Evolutionary conservation across 495 filamentous ascomycete genomes (phyloP), one percentile per base, ranked within the genome.

Genomic region (Penicillium taxi): DNA sequence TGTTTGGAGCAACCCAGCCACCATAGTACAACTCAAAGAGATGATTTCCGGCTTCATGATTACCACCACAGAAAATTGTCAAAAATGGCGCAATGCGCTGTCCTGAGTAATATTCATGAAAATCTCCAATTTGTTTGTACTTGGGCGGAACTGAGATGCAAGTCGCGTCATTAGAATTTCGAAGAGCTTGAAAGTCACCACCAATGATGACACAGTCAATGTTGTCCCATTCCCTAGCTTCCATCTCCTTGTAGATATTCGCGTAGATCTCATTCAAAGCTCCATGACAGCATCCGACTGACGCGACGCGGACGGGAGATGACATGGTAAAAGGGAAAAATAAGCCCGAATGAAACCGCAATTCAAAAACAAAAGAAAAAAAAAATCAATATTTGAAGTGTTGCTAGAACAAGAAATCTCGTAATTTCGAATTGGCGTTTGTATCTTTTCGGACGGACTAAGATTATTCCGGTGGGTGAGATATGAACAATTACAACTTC

Each of bases 1-100:
- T 98, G 35, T 90, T 94, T 12, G 84, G 88, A 1, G 90, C 90
- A 2, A 86, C 91, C 91, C 91, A 98, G 24, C 91, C 91, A 26
- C 91, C 91, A 55, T 96, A 94, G 64, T 85, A 93, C 2, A 98
- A 73, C 53, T 98, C 91, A 64, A 74, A 87, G 0, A 94, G 56
- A 53, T 96, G 72, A 21, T 82, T 86, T 42, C 82, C 79, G 0
- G 91, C 87, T 58, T 98, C 91, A 45, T 98, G 91, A 53, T 98
- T 98, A 6, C 91, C 91, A 24, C 80, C 89, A 32, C 94, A 75
- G 58, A 96, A 96, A 37, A 96, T 64, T 12, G 93, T 98, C 17
- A 91, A 66, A 46, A 84, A 93, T 0, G 93, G 91, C 0, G 93
- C 91, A 26, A 50, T 72, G 11, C 77, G 73, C 9, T 63, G 48